phyloP scores from a whole-genome alignment of 228 moss, liverwort and hornwort species.

The Sphagnum magellanicum region DNA sequence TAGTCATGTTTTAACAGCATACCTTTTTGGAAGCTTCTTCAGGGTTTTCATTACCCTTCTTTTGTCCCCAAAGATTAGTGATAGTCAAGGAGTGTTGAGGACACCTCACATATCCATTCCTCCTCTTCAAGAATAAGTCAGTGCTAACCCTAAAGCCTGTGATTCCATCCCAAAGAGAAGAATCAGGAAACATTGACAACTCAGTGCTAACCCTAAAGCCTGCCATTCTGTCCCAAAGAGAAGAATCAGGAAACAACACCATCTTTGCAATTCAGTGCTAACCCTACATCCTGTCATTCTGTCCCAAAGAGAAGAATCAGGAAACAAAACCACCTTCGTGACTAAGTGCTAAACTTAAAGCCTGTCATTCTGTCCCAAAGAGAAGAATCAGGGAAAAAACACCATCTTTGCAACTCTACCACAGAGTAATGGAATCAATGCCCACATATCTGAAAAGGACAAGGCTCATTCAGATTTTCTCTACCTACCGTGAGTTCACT shows the following conservation, averaged over 20 bases:
- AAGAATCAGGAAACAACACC: neutral
- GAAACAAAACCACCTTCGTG: neutral
- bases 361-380: neutral
- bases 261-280: no score
- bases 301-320: neutral
- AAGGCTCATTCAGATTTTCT: no score
- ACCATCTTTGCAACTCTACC: neutral
- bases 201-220: constrained; percentile 25
- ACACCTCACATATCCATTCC: constrained; percentile 15
- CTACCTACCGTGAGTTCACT: no score
- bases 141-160: constrained; percentile 37
- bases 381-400: neutral
- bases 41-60: constrained; percentile 51
- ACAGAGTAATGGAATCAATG: no score
- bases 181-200: neutral
- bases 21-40: constrained; percentile 68
- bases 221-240: constrained; percentile 6
- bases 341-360: neutral
- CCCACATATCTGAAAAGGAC: no score
- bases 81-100: constrained; percentile 33
- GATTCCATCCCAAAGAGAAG: neutral
- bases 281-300: neutral
- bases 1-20: neutral
- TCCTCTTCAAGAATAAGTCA: constrained; percentile 32
- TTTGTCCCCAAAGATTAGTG: constrained; percentile 64